Conservation (phyloP, 2,329 filamentous ascomycete genomes). For the Colletotrichum acutatum region DNA sequence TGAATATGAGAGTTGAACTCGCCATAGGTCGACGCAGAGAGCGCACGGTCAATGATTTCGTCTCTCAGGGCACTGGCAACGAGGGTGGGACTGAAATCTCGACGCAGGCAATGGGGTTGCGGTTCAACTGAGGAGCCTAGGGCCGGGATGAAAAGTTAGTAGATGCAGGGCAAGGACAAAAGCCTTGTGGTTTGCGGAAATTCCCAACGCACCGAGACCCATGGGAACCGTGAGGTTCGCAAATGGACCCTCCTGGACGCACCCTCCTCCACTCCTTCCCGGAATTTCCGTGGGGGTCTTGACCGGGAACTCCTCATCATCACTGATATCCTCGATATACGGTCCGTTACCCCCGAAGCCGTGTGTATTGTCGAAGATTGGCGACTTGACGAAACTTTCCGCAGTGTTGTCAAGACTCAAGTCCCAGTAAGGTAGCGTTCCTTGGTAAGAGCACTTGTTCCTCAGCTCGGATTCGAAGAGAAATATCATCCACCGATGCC, state of each 20-base stretch:
- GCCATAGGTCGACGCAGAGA: neutral
- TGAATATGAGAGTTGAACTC: neutral
- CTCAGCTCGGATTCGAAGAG: slow-evolving; percentile 41
- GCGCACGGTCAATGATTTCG: neutral
- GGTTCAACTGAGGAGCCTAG: neutral
- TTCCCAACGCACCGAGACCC: neutral
- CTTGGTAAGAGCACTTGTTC: slow-evolving; percentile 38
- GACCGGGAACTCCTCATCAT: neutral
- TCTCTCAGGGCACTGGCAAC: neutral
- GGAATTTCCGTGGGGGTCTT: neutral
- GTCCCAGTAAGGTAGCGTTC: slow-evolving; percentile 40
- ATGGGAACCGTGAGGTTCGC: neutral
- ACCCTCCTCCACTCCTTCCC: neutral
- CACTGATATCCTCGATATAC: neutral
- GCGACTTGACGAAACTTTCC: slow-evolving; percentile 27
- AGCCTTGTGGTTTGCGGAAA: neutral
- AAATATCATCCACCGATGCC: slow-evolving; percentile 31
- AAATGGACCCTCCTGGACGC: neutral
- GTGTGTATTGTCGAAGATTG: slow-evolving; percentile 31
- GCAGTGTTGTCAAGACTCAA: slow-evolving; percentile 26
- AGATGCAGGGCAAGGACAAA: neutral
- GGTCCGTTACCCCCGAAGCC: slow-evolving; percentile 35
- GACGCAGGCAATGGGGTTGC: neutral
- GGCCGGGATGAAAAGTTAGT: neutral
- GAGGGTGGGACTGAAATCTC: neutral